A percentile compares a stretch with the other conserved stretches of the same genome.
Evolutionary conservation across 257 asterid genomes (phyloP).

Genomic region (Lycium ferocissimum): DNA sequence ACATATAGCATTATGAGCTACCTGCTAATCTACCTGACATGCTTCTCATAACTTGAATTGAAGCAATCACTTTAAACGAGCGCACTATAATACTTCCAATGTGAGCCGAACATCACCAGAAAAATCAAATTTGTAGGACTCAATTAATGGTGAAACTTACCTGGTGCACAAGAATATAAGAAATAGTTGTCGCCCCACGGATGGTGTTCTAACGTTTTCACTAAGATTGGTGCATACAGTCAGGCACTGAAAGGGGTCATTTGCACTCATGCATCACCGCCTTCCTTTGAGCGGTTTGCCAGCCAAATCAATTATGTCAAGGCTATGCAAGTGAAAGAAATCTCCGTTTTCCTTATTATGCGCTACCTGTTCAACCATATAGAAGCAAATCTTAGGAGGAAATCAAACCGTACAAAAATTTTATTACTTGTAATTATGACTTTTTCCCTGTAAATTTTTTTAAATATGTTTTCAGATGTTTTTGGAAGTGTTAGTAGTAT

Average conservation of each 20-base stretch:
- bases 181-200: neutral
- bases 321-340: constrained; percentile 70
- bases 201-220: neutral
- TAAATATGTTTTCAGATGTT: too few relatives aligned
- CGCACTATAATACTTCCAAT: too few relatives aligned
- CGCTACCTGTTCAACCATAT: constrained; percentile 68
- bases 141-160: too few relatives aligned
- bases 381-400: neutral
- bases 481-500: neutral
- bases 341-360: constrained; percentile 78
- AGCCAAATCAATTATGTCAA: constrained; percentile 85
- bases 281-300: constrained; percentile 88
- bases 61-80: too few relatives aligned
- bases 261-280: constrained; percentile 89
- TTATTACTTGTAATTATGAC: neutral
- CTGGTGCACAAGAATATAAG: too few relatives aligned
- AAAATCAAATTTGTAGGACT: too few relatives aligned
- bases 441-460: too few relatives aligned
- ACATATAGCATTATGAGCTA: too few relatives aligned
- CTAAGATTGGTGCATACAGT: too few relatives aligned
- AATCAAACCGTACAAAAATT: neutral
- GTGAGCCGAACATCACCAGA: too few relatives aligned
- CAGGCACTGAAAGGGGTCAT: constrained; percentile 55
- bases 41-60: too few relatives aligned
- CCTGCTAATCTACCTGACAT: too few relatives aligned